Evolutionary conservation across 1,284 basidiomycete genomes (phyloP).

Genomic region (Porogramme epimiltina): DNA sequence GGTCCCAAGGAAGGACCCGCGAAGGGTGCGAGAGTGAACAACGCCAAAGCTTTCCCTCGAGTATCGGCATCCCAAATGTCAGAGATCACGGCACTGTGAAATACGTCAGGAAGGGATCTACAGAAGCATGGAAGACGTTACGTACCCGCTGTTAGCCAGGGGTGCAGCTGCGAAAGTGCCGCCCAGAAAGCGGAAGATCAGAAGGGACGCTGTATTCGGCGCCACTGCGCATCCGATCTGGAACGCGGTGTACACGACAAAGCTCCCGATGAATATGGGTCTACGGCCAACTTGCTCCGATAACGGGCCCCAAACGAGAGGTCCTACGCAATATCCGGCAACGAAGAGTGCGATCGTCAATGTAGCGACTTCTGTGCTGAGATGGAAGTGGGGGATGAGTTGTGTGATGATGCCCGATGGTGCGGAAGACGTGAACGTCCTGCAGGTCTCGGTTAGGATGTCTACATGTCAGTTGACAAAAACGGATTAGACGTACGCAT

Average conservation of each 20-base stretch:
- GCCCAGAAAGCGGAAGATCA: conserved; percentile 67
- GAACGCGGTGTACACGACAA: conserved; percentile 42
- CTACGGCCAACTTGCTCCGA: conserved; percentile 64
- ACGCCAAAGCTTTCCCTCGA: conserved; percentile 36
- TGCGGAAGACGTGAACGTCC: conserved; percentile 65
- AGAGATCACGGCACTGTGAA: conserved; percentile 32
- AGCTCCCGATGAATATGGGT: conserved; percentile 61
- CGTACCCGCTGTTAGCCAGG: conserved; percentile 38
- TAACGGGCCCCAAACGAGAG: conserved; percentile 64
- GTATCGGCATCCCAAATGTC: conserved; percentile 39
- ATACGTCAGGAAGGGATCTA: background rate
- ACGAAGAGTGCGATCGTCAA: conserved; percentile 47
- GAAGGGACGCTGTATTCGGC: conserved; percentile 55
- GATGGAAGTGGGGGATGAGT: conserved; percentile 53
- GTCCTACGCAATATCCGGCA: too few species aligned
- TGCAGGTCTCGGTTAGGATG: conserved; percentile 21
- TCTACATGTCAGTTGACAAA: too few species aligned
- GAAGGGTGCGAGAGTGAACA: conserved; percentile 64
- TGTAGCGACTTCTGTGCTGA: conserved; percentile 50
- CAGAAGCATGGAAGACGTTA: background rate
- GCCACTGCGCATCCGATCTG: conserved; percentile 67
- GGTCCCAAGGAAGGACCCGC: conserved; percentile 72
- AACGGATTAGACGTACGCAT: conserved; percentile 47
- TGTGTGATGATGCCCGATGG: conserved; percentile 49
- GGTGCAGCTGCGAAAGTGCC: conserved; percentile 56